phyloP scores from a whole-genome alignment of 768 basidiomycete species.

The Xerocomellus chrysenteron region DNA sequence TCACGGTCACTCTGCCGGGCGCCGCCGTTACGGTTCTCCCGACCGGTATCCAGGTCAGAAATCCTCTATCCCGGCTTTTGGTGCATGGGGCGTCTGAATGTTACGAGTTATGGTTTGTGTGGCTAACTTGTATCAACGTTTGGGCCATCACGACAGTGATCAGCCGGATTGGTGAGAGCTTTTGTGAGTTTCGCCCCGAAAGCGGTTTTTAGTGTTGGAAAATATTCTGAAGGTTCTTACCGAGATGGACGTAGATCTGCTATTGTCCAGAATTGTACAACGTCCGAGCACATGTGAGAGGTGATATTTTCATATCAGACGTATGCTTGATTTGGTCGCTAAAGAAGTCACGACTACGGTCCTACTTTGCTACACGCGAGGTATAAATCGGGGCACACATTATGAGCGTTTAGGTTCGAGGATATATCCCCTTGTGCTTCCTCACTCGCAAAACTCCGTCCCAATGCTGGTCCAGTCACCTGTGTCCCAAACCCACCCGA shows the following conservation, averaged over 20 bases:
- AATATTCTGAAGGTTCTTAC: conserved; percentile 19
- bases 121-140: conserved; percentile 16
- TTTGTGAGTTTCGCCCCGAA: conserved; percentile 18
- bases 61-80: conserved; percentile 5
- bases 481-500: conserved; percentile 29
- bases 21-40: conserved; percentile 24
- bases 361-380: conserved; percentile 29
- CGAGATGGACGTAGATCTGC: conserved; percentile 29
- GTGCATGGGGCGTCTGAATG: conserved; percentile 11
- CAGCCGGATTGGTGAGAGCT: conserved; percentile 14
- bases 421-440: conserved; percentile 20
- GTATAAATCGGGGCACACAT: conserved; percentile 31
- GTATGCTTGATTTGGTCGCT: conserved; percentile 34
- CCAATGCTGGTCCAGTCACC: conserved; percentile 12
- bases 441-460: conserved; percentile 9
- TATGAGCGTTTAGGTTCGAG: conserved; percentile 20
- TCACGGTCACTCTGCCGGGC: conserved; percentile 22
- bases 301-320: conserved; percentile 34
- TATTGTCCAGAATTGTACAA: conserved; percentile 26
- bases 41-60: conserved; percentile 22
- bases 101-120: conserved; percentile 11
- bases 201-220: conserved; percentile 14
- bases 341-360: conserved; percentile 24
- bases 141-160: conserved; percentile 17
- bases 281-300: conserved; percentile 33